These are phyloP conservation scores for Protomyces macrosporus DNA, from an alignment of 1,139 yeast species.

Conservation along the genomic window DNA sequence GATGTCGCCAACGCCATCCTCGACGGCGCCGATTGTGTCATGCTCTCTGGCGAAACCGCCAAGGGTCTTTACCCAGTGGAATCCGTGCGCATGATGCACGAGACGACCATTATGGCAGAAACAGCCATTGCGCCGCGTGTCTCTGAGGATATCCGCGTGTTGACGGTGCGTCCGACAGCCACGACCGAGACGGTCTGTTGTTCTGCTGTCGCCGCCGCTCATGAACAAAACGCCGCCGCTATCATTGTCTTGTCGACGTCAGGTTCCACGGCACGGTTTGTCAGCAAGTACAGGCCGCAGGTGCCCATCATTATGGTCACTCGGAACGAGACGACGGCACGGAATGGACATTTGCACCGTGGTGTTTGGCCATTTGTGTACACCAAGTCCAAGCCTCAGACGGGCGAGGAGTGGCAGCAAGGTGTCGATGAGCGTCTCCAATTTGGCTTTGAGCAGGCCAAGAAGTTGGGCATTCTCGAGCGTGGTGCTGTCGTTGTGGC, in stretches of 20 bases:
- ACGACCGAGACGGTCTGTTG: conserved; percentile 96
- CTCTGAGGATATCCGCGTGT: conserved; percentile 73
- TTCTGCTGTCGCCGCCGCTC: conserved; percentile 93
- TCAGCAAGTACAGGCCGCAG: conserved; percentile 95
- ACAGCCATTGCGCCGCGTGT: conserved; percentile 81
- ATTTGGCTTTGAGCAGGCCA: conserved; percentile 90
- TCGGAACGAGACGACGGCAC: conserved; percentile 86
- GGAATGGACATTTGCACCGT: conserved; percentile 93
- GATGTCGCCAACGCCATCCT: conserved; percentile 98
- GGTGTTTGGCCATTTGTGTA: conserved; percentile 97
- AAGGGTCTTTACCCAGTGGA: conserved; percentile 97
- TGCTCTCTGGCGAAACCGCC: conserved; percentile 99
- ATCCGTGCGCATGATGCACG: conserved; percentile 98
- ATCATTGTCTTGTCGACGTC: conserved; percentile 85
- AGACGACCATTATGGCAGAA: conserved; percentile 93
- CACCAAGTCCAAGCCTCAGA: conserved; percentile 53
- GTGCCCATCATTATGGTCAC: conserved; percentile 98
- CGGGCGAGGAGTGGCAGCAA: conserved; percentile 72
- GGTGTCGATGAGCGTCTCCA: conserved; percentile 94
- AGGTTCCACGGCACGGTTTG: conserved; percentile 91
- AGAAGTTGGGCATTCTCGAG: conserved; percentile 74
- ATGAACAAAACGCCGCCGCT: conserved; percentile 95
- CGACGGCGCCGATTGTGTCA: conserved; percentile 95
- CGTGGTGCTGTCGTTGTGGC: conserved; percentile 89
- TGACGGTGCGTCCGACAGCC: conserved; percentile 82